Evolutionary conservation across 495 filamentous ascomycete genomes (phyloP), one percentile per base, ranked within the genome.

Genomic region (Cudoniella acicularis): DNA sequence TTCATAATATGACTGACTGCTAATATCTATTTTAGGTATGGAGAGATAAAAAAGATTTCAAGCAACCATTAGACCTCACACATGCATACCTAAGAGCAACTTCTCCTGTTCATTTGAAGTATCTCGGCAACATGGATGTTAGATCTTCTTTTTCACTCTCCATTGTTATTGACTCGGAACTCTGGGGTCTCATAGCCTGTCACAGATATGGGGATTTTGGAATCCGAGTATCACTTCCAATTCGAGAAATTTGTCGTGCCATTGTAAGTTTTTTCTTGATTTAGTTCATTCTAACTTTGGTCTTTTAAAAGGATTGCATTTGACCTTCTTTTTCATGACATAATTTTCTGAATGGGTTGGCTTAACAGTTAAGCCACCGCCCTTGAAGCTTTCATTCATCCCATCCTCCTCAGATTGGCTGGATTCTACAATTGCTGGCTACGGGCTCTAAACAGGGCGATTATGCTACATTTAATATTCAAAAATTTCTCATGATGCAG

Each of bases 71-170:
- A 8, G 91, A 97, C 69, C 84, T 96, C 69, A 94, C 87, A 1
- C 86, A 93, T 65, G 81, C 85, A 1, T 95, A 93, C 62, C 79
- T 97, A 2, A 87, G 92, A 25, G 91, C 92, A 26, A 96, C 96
- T 77, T 93, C 90, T 0, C 90, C 92, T 1, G 89, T 96, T 40
- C 89, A 92, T 63, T 70, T 96, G 45, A 93, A 94, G 65, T 96
- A 96, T 60, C 77, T 96, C 1, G 79, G 75, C 21, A 88, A 96
- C 68, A 96, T 96, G 92, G 83, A 82, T 1, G 91, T 96, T 2
- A 83, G 91, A n/a, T 86, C 91, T 1, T 95, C 90, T 55, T 96
- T 96, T 90, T 96, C 92, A 2, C 91, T 96, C 61, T 95, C 91
- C 3, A 87, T 96, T 63, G 92, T 88, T 53, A 86, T 87, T 0